A percentile compares a stretch with the other conserved stretches of the same genome.
phyloP scores from a whole-genome alignment of 2,329 filamentous ascomycete species.

The Nemania sp. region DNA sequence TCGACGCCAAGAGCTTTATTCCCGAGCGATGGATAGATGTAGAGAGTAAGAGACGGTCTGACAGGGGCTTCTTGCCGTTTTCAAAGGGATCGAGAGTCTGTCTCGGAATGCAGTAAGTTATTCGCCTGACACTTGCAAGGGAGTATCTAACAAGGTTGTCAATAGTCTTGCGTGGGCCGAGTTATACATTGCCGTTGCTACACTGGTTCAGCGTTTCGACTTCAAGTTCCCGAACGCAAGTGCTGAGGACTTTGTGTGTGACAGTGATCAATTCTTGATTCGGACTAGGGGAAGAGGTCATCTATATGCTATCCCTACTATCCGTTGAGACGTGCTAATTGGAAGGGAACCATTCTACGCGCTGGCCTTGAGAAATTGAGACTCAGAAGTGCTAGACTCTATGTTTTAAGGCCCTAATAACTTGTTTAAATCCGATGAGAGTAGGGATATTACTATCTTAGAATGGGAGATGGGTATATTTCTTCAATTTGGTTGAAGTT shows the following conservation, averaged over 20 bases:
- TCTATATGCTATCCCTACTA: slow-evolving; percentile 4
- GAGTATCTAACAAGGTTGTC: neutral
- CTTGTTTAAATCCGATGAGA: no score
- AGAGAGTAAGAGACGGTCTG: neutral
- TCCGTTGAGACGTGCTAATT: neutral
- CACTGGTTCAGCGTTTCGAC: slow-evolving; percentile 15
- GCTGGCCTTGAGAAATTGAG: no score
- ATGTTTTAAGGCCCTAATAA: no score
- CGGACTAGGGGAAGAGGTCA: slow-evolving; percentile 14
- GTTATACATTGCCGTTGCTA: slow-evolving; percentile 21
- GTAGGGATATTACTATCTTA: no score
- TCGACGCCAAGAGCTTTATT: slow-evolving; percentile 12
- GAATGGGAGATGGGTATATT: no score
- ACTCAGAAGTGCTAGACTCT: no score
- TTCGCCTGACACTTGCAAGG: neutral
- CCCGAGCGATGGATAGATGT: slow-evolving; percentile 26
- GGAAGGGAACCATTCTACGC: no score
- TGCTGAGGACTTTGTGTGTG: slow-evolving; percentile 16
- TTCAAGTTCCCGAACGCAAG: slow-evolving; percentile 5
- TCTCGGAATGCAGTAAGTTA: slow-evolving; percentile 33
- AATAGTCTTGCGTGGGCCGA: slow-evolving; percentile 29
- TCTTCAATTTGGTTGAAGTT: no score
- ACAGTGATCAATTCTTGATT: slow-evolving; percentile 28
- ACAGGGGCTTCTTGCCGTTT: slow-evolving; percentile 12
- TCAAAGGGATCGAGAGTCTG: slow-evolving; percentile 27